Evolutionary conservation across 2,329 filamentous ascomycete species (phyloP).

Genomic region (Geosmithia flava): DNA sequence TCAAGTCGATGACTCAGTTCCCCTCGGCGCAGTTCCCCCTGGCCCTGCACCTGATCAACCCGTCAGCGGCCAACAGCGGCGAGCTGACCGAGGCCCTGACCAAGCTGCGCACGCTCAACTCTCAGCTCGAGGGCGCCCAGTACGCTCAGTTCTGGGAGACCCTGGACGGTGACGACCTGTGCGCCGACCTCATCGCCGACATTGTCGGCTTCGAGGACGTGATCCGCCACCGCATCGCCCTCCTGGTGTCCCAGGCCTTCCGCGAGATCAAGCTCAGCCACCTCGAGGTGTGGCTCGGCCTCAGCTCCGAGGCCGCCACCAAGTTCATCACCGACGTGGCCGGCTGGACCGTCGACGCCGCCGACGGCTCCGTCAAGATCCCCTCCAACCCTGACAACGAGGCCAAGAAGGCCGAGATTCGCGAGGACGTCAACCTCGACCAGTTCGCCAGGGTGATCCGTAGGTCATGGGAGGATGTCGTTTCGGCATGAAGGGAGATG

Average conservation of each 20-base stretch:
- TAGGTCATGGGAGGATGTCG: conserved; percentile 67
- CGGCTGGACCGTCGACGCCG: conserved; percentile 66
- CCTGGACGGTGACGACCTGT: conserved; percentile 86
- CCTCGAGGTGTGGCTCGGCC: conserved; percentile 64
- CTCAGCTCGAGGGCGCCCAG: conserved; percentile 77
- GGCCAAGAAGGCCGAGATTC: conserved; percentile 87
- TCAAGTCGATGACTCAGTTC: conserved; percentile 96
- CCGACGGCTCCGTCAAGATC: conserved; percentile 53
- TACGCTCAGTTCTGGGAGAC: conserved; percentile 91
- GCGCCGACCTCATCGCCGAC: conserved; percentile 89
- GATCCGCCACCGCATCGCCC: conserved; percentile 79
- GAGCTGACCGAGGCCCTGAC: conserved; percentile 82
- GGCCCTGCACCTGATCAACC: conserved; percentile 83
- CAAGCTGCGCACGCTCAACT: conserved; percentile 76
- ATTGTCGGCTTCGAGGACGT: conserved; percentile 91
- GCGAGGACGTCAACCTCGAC: conserved; percentile 88
- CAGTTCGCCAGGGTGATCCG: conserved; percentile 72
- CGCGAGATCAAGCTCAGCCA: conserved; percentile 57
- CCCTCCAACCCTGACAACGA: conserved; percentile 95
- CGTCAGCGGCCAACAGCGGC: conserved; percentile 52
- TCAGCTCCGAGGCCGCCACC: conserved; percentile 53
- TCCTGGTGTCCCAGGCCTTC: conserved; percentile 71
- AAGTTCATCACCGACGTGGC: conserved; percentile 79
- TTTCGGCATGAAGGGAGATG: conserved; percentile 12
- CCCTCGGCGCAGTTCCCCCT: conserved; percentile 92